Evolutionary conservation across 2,329 filamentous ascomycete species (phyloP), one percentile per base, ranked within the genome.

Genomic region (Phialophora tarda): DNA sequence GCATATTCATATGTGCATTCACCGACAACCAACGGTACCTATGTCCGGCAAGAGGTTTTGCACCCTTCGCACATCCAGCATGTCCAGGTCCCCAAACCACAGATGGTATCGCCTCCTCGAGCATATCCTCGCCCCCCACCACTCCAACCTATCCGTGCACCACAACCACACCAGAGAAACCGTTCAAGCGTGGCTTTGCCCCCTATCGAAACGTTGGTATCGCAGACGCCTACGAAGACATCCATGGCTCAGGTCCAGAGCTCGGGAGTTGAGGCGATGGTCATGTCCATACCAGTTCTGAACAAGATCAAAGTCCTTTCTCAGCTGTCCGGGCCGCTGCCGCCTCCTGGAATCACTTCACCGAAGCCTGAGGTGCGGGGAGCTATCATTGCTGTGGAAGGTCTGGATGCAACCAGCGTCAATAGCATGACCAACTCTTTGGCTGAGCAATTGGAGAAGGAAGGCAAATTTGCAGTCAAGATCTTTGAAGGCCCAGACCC

Each of bases 341-440:
- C 80, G 5, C 72, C 79, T 17, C 74, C 79, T 0, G 73, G 76
- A 4, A 67, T 51, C 61, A 73, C 41, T 71, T 76, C 73, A 63
- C 78, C 60, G 60, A 73, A 26, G 75, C 78, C 66, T 78, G 82
- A 73, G 71, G 80, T 82, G 6, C 86, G 93, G n/a, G 93, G 94
- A 0, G 86, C 91, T 0, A 85, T 97, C 44, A 89, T 98, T 68
- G 90, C 91, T 0, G 81, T 98, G 30, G 94, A 98, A 77, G 93
- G 93, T 0, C 84, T 89, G 21, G 85, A 89, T 64, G 77, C 80
- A 1, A 82, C 85, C 10, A 86, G 91, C 3, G 88, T 91, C 3
- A 80, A 83, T 2, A 84, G 86, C 21, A 86, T 97, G 23, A 84
- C 90, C 62, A 82, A 83, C 38, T 89, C 88, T 72, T 81, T 96